Evolutionary conservation across 164 flowering plant genomes (phyloP).

Genomic region (Protea cynaroides): DNA sequence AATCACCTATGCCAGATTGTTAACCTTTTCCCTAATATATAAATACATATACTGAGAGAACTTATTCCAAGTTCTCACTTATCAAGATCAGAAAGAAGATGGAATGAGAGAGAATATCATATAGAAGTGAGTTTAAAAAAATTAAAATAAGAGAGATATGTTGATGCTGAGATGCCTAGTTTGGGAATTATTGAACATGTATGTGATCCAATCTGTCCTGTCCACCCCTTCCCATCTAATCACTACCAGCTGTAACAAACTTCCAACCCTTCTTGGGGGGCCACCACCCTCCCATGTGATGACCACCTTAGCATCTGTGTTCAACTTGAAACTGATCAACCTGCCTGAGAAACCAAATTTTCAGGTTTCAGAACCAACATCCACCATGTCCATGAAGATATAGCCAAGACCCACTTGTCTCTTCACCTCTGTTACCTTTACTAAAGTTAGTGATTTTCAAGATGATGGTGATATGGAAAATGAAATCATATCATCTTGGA

Average conservation of each 20-base stretch:
- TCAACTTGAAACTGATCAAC: not conserved
- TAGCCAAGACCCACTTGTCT: constrained; percentile 4
- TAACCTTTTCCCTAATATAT: no score
- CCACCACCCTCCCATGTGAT: constrained; percentile 25
- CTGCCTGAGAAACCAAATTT: constrained; percentile 11
- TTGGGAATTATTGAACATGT: constrained; percentile 40
- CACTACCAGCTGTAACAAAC: constrained; percentile 40
- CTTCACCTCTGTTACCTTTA: constrained; percentile 4
- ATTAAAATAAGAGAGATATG: not conserved
- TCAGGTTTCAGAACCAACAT: constrained; percentile 5
- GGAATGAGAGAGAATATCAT: constrained; percentile 1
- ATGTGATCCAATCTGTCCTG: constrained; percentile 36
- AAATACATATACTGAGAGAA: no score
- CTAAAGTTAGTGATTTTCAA: not conserved
- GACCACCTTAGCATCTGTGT: constrained; percentile 5
- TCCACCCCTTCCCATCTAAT: constrained; percentile 33
- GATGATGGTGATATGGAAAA: not conserved
- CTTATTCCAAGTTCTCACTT: constrained; percentile 26
- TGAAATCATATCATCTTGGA: not conserved
- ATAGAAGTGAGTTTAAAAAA: no score
- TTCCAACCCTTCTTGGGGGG: constrained; percentile 20
- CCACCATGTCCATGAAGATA: constrained; percentile 4
- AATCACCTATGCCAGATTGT: no score
- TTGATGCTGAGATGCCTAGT: constrained; percentile 25
- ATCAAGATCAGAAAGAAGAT: constrained; percentile 34